A percentile compares a stretch with the other conserved stretches of the same genome.
phyloP scores from a whole-genome alignment of 768 basidiomycete species.

The Trametes coccinea region DNA sequence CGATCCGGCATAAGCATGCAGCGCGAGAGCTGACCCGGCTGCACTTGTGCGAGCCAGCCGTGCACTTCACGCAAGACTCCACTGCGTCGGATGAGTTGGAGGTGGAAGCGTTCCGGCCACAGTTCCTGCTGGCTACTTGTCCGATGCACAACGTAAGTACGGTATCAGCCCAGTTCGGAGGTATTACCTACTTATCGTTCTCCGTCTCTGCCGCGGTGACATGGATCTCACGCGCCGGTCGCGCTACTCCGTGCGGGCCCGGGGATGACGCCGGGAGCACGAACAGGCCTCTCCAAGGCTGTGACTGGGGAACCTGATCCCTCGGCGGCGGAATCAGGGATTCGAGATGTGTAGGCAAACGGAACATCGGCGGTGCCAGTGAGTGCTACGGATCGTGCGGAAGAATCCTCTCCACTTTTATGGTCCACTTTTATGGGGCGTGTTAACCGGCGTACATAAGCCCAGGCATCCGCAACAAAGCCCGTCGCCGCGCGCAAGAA shows the following conservation, averaged over 20 bases:
- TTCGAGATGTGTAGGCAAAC: conserved; percentile 61
- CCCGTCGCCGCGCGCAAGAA: conserved; percentile 17
- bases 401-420: conserved; percentile 15
- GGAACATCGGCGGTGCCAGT: conserved; percentile 38
- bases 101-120: conserved; percentile 53
- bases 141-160: conserved; percentile 15
- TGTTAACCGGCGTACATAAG: conserved; percentile 20
- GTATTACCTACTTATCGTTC: conserved; percentile 62
- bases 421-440: conserved; percentile 19
- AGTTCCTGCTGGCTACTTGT: conserved; percentile 47
- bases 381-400: conserved; percentile 16
- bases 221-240: conserved; percentile 45
- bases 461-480: conserved; percentile 16
- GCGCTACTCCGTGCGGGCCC: conserved; percentile 40
- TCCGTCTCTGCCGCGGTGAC: conserved; percentile 71
- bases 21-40: conserved; percentile 33
- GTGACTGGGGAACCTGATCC: conserved; percentile 41
- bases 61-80: conserved; percentile 48
- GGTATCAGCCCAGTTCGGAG: neutral
- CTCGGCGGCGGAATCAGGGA: conserved; percentile 57
- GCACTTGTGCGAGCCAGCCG: conserved; percentile 48
- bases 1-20: conserved; percentile 68
- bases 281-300: conserved; percentile 61
- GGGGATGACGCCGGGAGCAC: conserved; percentile 48
- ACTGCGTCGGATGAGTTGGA: conserved; percentile 42